Conservation (phyloP, 2,329 filamentous ascomycete species). For the Zelopaecilomyces penicillatus region DNA sequence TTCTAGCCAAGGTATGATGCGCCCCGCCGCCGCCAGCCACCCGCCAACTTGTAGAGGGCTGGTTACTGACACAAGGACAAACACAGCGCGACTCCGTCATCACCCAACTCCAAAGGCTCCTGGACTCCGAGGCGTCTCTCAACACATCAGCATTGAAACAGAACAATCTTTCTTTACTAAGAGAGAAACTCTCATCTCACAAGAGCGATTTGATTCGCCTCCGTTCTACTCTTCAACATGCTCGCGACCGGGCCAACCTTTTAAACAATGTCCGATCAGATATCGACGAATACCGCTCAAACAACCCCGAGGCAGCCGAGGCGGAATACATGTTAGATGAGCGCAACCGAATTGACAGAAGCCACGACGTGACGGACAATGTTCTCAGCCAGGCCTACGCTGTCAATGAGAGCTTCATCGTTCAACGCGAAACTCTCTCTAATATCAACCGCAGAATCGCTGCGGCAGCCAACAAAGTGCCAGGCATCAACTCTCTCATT, state of each 20-base stretch:
- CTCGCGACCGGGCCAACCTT: slow-evolving; percentile 81
- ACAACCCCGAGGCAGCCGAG: slow-evolving; percentile 74
- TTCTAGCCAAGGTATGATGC: slow-evolving; percentile 64
- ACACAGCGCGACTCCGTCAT: slow-evolving; percentile 72
- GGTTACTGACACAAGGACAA: slow-evolving; percentile 6
- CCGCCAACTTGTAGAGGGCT: too few relatives aligned
- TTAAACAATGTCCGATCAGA: slow-evolving; percentile 85
- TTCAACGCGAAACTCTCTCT: slow-evolving; percentile 79
- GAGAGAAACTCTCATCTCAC: slow-evolving; percentile 83
- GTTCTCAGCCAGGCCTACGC: slow-evolving; percentile 94
- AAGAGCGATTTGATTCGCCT: slow-evolving; percentile 72
- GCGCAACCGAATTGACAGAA: slow-evolving; percentile 75
- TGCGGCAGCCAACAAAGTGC: slow-evolving; percentile 79
- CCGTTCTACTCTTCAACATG: slow-evolving; percentile 62
- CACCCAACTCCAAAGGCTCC: slow-evolving; percentile 72
- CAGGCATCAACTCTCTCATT: slow-evolving; percentile 87
- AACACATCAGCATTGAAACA: slow-evolving; percentile 92
- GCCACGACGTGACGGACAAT: slow-evolving; percentile 79
- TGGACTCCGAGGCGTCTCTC: slow-evolving; percentile 83
- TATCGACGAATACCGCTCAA: slow-evolving; percentile 78
- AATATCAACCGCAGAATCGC: slow-evolving; percentile 90
- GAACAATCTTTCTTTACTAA: slow-evolving; percentile 86
- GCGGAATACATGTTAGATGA: slow-evolving; percentile 97
- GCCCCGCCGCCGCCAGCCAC: background rate
- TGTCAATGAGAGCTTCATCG: slow-evolving; percentile 81